A percentile compares a stretch with the other conserved stretches of the same genome.
phyloP scores from a whole-genome alignment of 169 alveolate genomes.

The Cryptosporidium parvum region DNA sequence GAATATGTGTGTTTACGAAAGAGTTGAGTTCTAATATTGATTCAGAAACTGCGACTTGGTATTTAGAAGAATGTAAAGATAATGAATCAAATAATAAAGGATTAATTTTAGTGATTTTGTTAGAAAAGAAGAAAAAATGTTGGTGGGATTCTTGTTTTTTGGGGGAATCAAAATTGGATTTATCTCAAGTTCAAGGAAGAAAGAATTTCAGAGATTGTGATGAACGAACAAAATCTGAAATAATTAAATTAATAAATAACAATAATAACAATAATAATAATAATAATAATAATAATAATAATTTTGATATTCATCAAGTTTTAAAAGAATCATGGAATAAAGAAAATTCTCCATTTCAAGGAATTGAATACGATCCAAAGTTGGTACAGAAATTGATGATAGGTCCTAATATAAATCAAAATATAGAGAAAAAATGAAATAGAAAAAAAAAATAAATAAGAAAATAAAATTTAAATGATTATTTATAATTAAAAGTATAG shows the following conservation, averaged over 20 bases:
- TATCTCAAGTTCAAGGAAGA: conserved; percentile 13
- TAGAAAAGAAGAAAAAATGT: conserved; percentile 40
- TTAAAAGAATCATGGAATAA: conserved; percentile 48
- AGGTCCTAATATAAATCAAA: not conserved
- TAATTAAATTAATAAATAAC: not conserved
- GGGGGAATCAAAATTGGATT: conserved; percentile 1
- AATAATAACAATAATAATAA: not conserved
- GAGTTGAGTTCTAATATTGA: conserved; percentile 13
- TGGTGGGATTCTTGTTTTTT: conserved; percentile 55
- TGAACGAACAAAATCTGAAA: conserved; percentile 22
- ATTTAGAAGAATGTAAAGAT: conserved; percentile 6
- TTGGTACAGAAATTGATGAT: conserved; percentile 8
- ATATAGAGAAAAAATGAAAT: not conserved
- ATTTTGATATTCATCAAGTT: not conserved
- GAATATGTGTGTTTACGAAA: not conserved
- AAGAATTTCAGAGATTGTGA: conserved; percentile 47
- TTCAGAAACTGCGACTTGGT: conserved; percentile 48
- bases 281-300: not conserved
- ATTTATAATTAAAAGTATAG: not conserved
- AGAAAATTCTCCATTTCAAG: conserved; percentile 72
- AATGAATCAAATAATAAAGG: not conserved
- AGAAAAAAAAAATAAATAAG: not conserved
- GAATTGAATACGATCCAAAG: conserved; percentile 40
- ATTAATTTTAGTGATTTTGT: not conserved
- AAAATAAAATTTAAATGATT: not conserved